phyloP scores from a whole-genome alignment of 805 yeast species.

The Candida takata region DNA sequence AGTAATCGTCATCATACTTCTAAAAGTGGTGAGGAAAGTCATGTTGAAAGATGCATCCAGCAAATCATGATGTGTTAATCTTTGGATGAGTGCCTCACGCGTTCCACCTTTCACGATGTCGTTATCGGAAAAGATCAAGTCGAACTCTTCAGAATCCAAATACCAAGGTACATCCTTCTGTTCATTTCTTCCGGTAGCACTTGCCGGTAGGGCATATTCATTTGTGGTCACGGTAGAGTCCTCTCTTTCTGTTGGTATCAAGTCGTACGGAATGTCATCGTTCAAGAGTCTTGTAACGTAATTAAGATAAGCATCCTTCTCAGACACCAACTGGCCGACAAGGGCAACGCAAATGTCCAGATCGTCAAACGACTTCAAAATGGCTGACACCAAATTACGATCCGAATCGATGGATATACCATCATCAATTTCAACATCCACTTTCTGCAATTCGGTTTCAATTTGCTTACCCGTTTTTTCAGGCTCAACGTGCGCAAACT shows the following conservation, averaged over 20 bases:
- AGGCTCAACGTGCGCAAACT: conserved; percentile 29
- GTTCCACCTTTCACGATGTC: conserved; percentile 83
- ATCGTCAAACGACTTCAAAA: conserved; percentile 29
- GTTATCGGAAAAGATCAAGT: conserved; percentile 53
- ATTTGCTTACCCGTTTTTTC: conserved; percentile 46
- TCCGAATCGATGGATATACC: conserved; percentile 29
- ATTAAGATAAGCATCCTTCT: conserved; percentile 60
- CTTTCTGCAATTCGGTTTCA: conserved; percentile 38
- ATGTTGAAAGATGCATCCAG: conserved; percentile 58
- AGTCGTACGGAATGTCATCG: conserved; percentile 51
- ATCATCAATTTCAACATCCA: conserved; percentile 36
- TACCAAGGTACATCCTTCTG: conserved; percentile 58
- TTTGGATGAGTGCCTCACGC: conserved; percentile 67
- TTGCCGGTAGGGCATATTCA: conserved; percentile 23
- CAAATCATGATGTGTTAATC: conserved; percentile 67
- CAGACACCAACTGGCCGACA: conserved; percentile 57
- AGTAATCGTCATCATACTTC: conserved; percentile 62
- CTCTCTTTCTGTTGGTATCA: conserved; percentile 41
- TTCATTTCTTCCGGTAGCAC: conserved; percentile 20
- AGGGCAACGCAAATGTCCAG: conserved; percentile 30
- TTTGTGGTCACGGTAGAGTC: conserved; percentile 21
- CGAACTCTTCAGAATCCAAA: conserved; percentile 58
- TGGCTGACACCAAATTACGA: conserved; percentile 24
- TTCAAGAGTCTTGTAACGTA: conserved; percentile 77
- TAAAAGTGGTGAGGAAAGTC: conserved; percentile 67